Conservation (phyloP, 2,329 filamentous ascomycete genomes). For the Aspergillus fijiensis region DNA sequence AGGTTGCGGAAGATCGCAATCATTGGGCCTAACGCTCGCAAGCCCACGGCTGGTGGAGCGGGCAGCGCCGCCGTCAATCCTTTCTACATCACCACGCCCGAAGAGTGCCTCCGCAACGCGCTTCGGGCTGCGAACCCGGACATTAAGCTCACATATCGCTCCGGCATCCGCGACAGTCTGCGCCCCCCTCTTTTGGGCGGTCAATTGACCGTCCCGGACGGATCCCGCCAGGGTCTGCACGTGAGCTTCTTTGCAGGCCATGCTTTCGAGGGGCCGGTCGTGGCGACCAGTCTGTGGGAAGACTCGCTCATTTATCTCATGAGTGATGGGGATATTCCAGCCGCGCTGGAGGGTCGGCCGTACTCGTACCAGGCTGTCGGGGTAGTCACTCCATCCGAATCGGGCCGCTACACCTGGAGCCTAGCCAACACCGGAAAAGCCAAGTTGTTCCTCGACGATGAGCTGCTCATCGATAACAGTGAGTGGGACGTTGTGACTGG, state of each 20-base stretch:
- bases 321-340: slow-evolving; percentile 7
- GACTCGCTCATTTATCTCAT: slow-evolving; percentile 7
- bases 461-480: not conserved
- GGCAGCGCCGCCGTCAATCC: slow-evolving; percentile 12
- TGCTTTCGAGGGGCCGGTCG: not conserved
- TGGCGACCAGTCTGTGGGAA: slow-evolving; percentile 2
- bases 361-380: slow-evolving; percentile 6
- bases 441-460: not conserved
- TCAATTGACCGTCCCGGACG: too few species aligned
- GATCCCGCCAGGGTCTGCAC: too few species aligned
- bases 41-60: slow-evolving; percentile 3
- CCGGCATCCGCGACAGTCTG: too few species aligned
- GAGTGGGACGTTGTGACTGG: not conserved
- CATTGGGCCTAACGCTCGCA: slow-evolving; percentile 7
- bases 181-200: too few species aligned
- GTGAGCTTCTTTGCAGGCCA: not conserved
- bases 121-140: too few species aligned
- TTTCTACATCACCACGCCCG: slow-evolving; percentile 4
- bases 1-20: slow-evolving; percentile 3
- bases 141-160: too few species aligned
- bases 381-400: not conserved
- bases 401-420: slow-evolving; percentile 6
- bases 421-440: slow-evolving; percentile 5
- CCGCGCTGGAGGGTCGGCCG: not conserved
- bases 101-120: slow-evolving; percentile 3